Evolutionary conservation across 78 protist genomes (phyloP), one percentile per base, ranked within the genome.

Genomic region (Trichosphaerium sp.): DNA sequence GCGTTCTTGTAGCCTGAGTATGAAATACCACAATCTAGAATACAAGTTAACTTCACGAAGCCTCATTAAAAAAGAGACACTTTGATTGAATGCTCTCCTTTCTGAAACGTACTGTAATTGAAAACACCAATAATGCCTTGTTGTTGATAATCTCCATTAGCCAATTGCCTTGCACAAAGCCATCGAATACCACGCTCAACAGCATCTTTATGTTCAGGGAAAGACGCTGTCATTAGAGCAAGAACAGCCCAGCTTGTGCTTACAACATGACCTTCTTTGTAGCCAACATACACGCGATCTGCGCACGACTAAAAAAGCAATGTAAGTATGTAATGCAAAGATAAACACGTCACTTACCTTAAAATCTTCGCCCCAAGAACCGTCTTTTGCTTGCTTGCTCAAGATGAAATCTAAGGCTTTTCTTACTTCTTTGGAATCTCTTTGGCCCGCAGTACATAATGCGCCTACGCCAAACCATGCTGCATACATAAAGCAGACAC

Each of bases 401-500:
- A 71, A 37, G 7, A 91, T 73, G 57, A 89, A 91, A 18, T 34
- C 75, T 32, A 89, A 87, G 3, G 84, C 92, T 6, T 43, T 40
- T 7, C 47, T 37, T 4, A 84, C 23, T 18, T 21, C 4, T 23
- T 74, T 74, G 15, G 69, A 51, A n/a, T 15, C 32, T 44, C 72
- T 69, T 48, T 78, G 65, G 15, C 90, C 88, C 10, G 80, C 67
- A 1, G 81, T 80, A 12, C 64, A 73, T 11, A 82, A 67, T 25
- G 78, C 92, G 49, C 76, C 85, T 32, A 89, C 41, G 21, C 86
- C 97, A 57, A 89, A 90, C 93, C 92, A 87, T 1, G 91, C 56
- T 28, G 93, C 97, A 62, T 92, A 92, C 34, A 94, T 90, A 84
- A 92, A 92, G 74, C 97, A 92, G 54, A 88, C 65, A n/a, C n/a